Evolutionary conservation across 371 early-diverging fungal species (phyloP), one percentile per base, ranked within the genome.

Genomic region (Mucor mucedo): DNA sequence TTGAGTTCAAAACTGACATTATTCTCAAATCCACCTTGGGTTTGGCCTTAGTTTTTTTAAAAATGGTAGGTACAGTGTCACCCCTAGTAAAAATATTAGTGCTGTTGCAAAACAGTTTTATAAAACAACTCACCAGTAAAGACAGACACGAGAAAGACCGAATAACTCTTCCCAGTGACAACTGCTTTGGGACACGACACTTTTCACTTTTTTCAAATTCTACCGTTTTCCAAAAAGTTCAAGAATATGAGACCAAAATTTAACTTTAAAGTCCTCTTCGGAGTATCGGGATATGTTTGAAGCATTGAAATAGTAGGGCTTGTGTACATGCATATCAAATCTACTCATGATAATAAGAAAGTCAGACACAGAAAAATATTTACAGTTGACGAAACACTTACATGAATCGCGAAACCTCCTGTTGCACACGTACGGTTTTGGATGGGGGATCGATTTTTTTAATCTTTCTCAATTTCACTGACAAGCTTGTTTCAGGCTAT

Each of bases 121-220:
- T 66, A 66, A 66, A 66, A 16, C 61, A 66, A 56, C 66, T 56
- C 50, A 60, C 57, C 66, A 66, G 61, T 66, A 60, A 28, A 60
- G 56, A 54, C 66, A 60, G 60, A 60, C 66, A 28, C 60, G 55
- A 30, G 60, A 66, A 7, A 60, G 41, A 66, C 60, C 44, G 52
- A 60, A 60, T 41, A 60, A 45, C 39, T 65, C 60, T 55, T 65
- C n/a, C n/a, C n/a, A n/a, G n/a, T n/a, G n/a, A n/a, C n/a, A n/a
- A n/a, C n/a, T n/a, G n/a, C n/a, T n/a, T n/a, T n/a, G n/a, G n/a
- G n/a, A n/a, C n/a, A n/a, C n/a, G n/a, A n/a, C n/a, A n/a, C n/a
- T n/a, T n/a, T n/a, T n/a, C n/a, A n/a, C n/a, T n/a, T n/a, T n/a
- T n/a, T n/a, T n/a, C n/a, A n/a, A n/a, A n/a, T n/a, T n/a, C n/a